Conservation (phyloP, 2,329 filamentous ascomycete species). For the Eutypella sp. region DNA sequence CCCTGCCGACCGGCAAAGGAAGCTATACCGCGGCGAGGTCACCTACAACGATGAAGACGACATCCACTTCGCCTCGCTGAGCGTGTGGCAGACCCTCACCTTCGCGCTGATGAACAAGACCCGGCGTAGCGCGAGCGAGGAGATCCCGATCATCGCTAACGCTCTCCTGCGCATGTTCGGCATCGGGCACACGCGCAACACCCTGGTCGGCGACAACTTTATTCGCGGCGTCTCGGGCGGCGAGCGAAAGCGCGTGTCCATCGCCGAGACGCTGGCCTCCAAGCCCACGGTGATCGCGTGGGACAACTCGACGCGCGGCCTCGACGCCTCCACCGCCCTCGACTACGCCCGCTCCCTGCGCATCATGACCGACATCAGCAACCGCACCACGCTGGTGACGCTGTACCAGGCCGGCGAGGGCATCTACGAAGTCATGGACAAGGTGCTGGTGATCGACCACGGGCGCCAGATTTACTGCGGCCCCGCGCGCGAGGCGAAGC, state of each 20-base stretch:
- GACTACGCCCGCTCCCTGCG: conserved; percentile 69
- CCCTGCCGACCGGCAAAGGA: conserved; percentile 60
- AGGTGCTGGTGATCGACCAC: conserved; percentile 71
- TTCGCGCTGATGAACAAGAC: conserved; percentile 75
- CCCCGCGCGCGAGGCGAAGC: conserved; percentile 52
- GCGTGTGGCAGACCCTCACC: conserved; percentile 71
- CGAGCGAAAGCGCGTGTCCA: conserved; percentile 74
- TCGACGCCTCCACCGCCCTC: conserved; percentile 73
- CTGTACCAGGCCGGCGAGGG: conserved; percentile 40
- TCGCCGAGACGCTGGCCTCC: conserved; percentile 71
- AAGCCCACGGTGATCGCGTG: conserved; percentile 70
- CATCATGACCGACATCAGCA: conserved; percentile 71
- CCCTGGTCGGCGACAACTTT: conserved; percentile 68
- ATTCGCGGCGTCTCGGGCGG: conserved; percentile 73
- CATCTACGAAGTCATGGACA: conserved; percentile 60
- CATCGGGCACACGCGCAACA: conserved; percentile 70
- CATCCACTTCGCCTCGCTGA: conserved; percentile 67
- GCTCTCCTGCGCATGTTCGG: conserved; percentile 74
- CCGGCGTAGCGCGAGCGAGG: conserved; percentile 56
- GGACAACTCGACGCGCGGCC: conserved; percentile 77
- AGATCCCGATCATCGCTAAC: conserved; percentile 64
- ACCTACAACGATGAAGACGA: conserved; percentile 77
- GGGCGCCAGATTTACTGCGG: conserved; percentile 62
- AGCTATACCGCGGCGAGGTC: conserved; percentile 68
- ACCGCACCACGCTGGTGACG: conserved; percentile 46